Conservation (phyloP, 192 early-diverging fungal genomes). For the Piromyces sp. region DNA sequence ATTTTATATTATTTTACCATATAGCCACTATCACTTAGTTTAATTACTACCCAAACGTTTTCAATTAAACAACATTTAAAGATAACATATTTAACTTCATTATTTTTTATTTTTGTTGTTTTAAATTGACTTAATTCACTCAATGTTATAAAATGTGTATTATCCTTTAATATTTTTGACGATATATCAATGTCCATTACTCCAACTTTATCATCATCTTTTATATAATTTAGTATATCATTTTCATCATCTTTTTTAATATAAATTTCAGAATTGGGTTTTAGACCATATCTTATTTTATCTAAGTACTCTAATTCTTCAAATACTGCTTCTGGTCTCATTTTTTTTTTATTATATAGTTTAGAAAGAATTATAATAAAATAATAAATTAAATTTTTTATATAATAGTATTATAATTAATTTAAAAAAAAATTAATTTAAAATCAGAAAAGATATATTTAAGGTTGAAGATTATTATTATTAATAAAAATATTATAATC, state of each 20-base stretch:
- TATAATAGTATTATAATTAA: too few relatives aligned
- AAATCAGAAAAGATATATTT: too few relatives aligned
- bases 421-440: too few relatives aligned
- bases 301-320: not conserved
- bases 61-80: not conserved
- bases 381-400: too few relatives aligned
- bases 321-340: not conserved
- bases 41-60: not conserved
- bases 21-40: not conserved
- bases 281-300: not conserved
- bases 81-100: not conserved
- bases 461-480: too few relatives aligned
- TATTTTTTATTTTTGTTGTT: not conserved
- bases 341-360: too few relatives aligned
- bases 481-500: too few relatives aligned
- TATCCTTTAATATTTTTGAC: not conserved
- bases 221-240: not conserved
- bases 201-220: not conserved
- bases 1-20: not conserved
- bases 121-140: not conserved
- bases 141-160: not conserved
- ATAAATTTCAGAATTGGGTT: not conserved
- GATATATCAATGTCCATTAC: not conserved
- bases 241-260: not conserved
- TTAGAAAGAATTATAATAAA: too few relatives aligned